Evolutionary conservation across 2,329 filamentous ascomycete genomes (phyloP).

Genomic region (Onygena corvina): DNA sequence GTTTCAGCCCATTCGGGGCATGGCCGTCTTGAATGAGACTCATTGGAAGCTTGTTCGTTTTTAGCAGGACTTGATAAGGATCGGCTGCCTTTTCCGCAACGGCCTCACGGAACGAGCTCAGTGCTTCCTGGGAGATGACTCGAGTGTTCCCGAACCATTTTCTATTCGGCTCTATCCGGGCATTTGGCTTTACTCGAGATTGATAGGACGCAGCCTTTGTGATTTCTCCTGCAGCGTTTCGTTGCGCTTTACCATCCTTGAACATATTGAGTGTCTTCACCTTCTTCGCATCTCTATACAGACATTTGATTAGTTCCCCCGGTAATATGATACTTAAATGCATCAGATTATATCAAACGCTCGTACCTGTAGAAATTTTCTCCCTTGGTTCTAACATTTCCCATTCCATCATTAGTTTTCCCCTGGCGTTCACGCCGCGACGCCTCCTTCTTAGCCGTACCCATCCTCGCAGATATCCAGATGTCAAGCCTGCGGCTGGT

Average conservation of each 20-base stretch:
- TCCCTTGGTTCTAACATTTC: conserved; percentile 84
- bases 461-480: conserved; percentile 47
- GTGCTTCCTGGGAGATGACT: conserved; percentile 76
- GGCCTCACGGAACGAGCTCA: conserved; percentile 76
- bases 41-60: conserved; percentile 95
- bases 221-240: conserved; percentile 73
- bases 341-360: neutral
- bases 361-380: conserved; percentile 90
- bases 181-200: conserved; percentile 65
- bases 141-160: conserved; percentile 97
- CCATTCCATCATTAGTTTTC: conserved; percentile 74
- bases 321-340: neutral
- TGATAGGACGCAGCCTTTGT: conserved; percentile 75
- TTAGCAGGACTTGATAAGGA: conserved; percentile 87
- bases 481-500: conserved; percentile 12
- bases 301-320: conserved; percentile 11
- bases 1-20: conserved; percentile 70
- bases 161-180: conserved; percentile 85
- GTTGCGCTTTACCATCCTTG: conserved; percentile 71
- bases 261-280: conserved; percentile 80
- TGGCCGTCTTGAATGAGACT: conserved; percentile 73
- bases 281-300: conserved; percentile 58
- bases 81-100: conserved; percentile 83
- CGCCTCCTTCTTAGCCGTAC: conserved; percentile 83
- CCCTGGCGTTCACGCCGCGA: conserved; percentile 72